Conservation (phyloP, 306 rosid genomes). For the Castanopsis chinensis region DNA sequence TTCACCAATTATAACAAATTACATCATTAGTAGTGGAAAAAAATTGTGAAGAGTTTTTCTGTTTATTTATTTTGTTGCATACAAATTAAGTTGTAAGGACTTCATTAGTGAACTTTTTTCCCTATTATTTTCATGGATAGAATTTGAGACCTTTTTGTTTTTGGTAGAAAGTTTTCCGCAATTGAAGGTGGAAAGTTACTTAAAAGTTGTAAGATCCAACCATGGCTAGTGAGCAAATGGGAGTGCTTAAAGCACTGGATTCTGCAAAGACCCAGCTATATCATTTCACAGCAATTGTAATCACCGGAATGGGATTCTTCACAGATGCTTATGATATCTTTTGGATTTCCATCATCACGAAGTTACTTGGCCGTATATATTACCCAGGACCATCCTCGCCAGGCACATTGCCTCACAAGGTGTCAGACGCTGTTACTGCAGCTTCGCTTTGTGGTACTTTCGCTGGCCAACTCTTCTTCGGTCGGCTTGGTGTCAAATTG, state of each 20-base stretch:
- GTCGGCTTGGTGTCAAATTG: constrained; percentile 28
- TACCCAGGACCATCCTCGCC: constrained; percentile 18
- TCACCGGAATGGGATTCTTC: constrained; percentile 32
- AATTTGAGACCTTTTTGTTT: neutral
- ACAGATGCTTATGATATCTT: constrained; percentile 28
- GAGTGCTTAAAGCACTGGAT: constrained; percentile 21
- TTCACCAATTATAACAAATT: too few species aligned
- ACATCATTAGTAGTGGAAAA: too few species aligned
- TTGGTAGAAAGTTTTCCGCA: neutral
- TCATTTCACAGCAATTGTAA: constrained; percentile 30
- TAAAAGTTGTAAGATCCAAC: neutral
- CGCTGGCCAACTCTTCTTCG: constrained; percentile 25
- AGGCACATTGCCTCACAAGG: constrained; percentile 13
- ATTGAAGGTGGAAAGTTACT: neutral
- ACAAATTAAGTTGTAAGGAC: neutral
- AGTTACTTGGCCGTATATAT: constrained; percentile 30
- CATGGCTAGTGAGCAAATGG: neutral
- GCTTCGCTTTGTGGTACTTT: constrained; percentile 19
- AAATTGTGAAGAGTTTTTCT: too few species aligned
- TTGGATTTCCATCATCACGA: constrained; percentile 10
- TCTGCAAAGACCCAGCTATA: constrained; percentile 18
- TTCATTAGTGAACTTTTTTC: neutral
- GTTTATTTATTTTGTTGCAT: too few species aligned
- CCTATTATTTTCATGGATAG: neutral
- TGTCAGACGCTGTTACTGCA: constrained; percentile 8